Conservation (phyloP, 2,329 filamentous ascomycete genomes). For the Aspergillus costaricaensis region DNA sequence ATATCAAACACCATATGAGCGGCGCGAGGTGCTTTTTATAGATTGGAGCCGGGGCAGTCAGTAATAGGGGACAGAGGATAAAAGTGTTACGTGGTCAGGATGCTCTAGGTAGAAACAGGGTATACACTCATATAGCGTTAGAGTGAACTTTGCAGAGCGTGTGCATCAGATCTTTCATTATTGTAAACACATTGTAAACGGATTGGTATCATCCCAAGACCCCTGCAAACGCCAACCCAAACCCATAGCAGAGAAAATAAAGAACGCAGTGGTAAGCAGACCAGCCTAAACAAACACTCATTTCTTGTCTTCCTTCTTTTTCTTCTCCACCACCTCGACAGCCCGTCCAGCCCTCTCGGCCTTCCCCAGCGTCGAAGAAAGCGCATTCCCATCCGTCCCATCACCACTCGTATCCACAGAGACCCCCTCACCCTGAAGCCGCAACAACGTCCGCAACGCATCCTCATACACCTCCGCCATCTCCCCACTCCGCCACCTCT, state of each 20-base stretch:
- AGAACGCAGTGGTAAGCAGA: constrained; percentile 12
- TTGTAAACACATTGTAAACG: neutral
- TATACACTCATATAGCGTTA: constrained; percentile 1
- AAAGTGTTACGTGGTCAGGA: constrained; percentile 9
- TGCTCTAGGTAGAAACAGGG: neutral
- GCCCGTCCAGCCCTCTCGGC: constrained; percentile 48
- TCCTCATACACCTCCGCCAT: constrained; percentile 46
- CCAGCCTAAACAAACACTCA: constrained; percentile 25
- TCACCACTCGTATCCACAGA: constrained; percentile 21
- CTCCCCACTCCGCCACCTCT: constrained; percentile 45
- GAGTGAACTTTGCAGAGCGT: neutral
- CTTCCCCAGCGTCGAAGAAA: constrained; percentile 50
- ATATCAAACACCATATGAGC: constrained; percentile 19
- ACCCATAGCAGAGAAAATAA: neutral
- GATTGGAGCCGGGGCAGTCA: constrained; percentile 14
- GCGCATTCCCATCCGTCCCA: constrained; percentile 34
- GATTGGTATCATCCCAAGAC: constrained; percentile 10
- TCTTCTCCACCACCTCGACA: constrained; percentile 48
- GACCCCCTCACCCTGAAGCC: constrained; percentile 40
- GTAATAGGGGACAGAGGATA: constrained; percentile 12
- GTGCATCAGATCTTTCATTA: neutral
- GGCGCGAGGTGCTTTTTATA: constrained; percentile 22
- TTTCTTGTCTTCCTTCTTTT: constrained; percentile 29
- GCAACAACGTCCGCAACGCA: constrained; percentile 40
- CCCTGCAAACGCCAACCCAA: constrained; percentile 12